Base-by-base conservation (phyloP, 2,329 filamentous ascomycete genomes). In the Sphaerostilbella broomeana region DNA sequence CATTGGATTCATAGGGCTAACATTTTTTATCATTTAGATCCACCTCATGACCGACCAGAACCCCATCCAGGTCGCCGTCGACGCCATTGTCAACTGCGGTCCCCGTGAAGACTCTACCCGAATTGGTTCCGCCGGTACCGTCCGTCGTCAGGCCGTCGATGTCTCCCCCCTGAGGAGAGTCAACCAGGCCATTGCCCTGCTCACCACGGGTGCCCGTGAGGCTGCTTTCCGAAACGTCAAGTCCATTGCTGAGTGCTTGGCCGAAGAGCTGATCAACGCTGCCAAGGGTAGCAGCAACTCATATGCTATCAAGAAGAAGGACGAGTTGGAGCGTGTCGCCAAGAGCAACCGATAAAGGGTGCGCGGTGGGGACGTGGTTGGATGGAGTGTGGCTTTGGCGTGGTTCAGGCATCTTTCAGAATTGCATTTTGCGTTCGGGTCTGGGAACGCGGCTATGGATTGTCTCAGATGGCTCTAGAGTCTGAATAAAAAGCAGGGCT, bases 21-120 rank as follows among this genome's bases (percentile, higher is more conserved):
- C 59, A 42, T 10, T 12, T 5, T 36, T 29, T 34, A 48, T 30
- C 25, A 29, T 43, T 44, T 44, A 95, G 90, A 88, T 98, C 74
- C 89, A 97, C 86, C 89, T 98, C 75, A 97, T 97, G 88, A 97
- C 94, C 80, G 92, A 98, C 80, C 92, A 97, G 79, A 98, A 98
- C 85, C 92, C 92, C 67, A 94, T 98, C 79, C 92, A 98, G 79
- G 83, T 98, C 65, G 89, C 90, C 65, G 92, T 98, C 63, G 92
- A 98, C 65, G 92, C 92, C 70, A 95, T 98, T 59, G 92, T 97
- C 82, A 98, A 98, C 87, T 98, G 92, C 77, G 92, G 92, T 68
- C 92, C 92, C 72, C 90, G 92, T 69, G 92, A 98, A 90, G 92
- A 98, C 79, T 89, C 82, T 71, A 98, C 92, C 75, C 86, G 92